A percentile compares a stretch with the other conserved stretches of the same genome.
These are phyloP conservation scores for Wallacemonas sp. DNA, from an alignment of 208 protist species.

Conservation along the genomic window DNA sequence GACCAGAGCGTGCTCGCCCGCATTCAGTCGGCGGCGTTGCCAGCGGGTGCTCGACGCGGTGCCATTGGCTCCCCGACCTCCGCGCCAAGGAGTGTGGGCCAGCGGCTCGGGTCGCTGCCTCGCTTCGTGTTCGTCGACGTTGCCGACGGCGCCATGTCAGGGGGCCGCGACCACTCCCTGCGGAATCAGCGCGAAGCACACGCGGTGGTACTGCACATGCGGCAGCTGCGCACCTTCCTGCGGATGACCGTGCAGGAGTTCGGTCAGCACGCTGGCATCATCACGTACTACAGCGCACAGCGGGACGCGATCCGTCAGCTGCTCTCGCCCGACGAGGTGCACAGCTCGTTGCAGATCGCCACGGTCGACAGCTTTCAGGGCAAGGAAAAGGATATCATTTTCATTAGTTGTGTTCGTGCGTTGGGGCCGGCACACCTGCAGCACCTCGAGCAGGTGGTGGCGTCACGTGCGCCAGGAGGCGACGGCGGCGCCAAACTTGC, in stretches of 20 bases:
- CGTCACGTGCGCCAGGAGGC: neutral
- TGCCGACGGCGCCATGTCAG: constrained; percentile 39
- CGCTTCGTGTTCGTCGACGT: constrained; percentile 82
- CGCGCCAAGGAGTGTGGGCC: neutral
- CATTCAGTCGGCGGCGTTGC: neutral
- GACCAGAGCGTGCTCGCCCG: constrained; percentile 35
- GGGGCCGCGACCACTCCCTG: constrained; percentile 31
- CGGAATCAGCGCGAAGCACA: constrained; percentile 50
- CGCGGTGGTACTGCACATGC: constrained; percentile 68
- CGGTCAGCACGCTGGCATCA: constrained; percentile 56
- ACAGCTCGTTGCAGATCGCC: constrained; percentile 67
- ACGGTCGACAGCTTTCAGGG: constrained; percentile 95
- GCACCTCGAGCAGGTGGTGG: neutral
- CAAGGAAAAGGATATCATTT: constrained; percentile 91
- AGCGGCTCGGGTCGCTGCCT: constrained; percentile 19
- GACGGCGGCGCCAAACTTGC: too few species aligned
- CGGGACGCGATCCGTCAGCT: constrained; percentile 33
- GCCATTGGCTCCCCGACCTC: neutral
- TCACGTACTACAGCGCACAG: constrained; percentile 88
- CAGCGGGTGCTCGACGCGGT: neutral
- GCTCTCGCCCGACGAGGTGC: constrained; percentile 51
- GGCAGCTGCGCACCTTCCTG: constrained; percentile 55
- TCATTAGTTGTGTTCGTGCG: constrained; percentile 90
- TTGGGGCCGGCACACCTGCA: neutral
- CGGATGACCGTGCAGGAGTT: constrained; percentile 47